These are phyloP conservation scores for Cucumis hystrix DNA, from an alignment of 306 rosid genomes.

Conservation along the genomic window DNA sequence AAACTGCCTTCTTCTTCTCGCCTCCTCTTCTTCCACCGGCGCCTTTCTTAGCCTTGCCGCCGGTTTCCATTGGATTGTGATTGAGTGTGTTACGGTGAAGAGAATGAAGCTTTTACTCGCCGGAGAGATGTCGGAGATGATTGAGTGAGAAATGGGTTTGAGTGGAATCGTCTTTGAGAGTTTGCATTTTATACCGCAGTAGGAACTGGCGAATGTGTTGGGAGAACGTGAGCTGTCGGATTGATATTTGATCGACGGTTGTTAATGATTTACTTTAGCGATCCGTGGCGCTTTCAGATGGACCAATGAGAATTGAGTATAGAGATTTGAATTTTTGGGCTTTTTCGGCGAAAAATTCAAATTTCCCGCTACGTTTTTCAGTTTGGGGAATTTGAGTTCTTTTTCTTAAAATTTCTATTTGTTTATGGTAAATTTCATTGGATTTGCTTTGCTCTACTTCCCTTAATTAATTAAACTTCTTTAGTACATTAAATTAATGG, in stretches of 20 bases:
- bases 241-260: neutral
- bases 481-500: no score
- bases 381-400: neutral
- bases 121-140: neutral
- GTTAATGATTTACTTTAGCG: neutral
- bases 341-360: neutral
- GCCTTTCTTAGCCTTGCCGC: neutral
- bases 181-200: neutral
- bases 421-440: neutral
- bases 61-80: neutral
- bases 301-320: neutral
- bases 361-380: neutral
- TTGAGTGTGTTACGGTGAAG: no score
- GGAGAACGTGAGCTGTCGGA: neutral
- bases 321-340: neutral
- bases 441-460: neutral
- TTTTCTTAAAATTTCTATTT: neutral
- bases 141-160: neutral
- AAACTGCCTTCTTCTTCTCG: constrained; percentile 8
- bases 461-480: no score
- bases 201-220: neutral
- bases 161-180: neutral
- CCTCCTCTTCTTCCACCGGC: constrained; percentile 12
- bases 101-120: neutral
- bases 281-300: neutral